Evolutionary conservation across 129 eudicot genomes (phyloP).

Genomic region (Artemisia annua): DNA sequence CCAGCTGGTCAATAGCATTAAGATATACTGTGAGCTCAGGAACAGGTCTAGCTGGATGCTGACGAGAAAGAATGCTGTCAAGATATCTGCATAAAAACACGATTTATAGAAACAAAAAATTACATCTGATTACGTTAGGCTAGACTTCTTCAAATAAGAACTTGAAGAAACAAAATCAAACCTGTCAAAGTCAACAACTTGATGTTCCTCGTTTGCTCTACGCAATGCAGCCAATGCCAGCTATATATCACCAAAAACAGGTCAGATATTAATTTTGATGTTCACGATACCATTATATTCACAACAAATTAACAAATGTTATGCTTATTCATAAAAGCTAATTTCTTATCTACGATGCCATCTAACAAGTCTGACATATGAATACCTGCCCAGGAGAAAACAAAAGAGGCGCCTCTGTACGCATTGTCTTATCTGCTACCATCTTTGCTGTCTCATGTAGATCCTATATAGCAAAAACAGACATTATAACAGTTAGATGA

Average conservation of each 20-base stretch:
- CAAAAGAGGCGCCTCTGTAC: slow-evolving; percentile 86
- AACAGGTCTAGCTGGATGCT: slow-evolving; percentile 51
- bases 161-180: slow-evolving; percentile 14
- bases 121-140: not conserved
- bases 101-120: slow-evolving; percentile 1
- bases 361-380: not conserved
- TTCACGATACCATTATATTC: not conserved
- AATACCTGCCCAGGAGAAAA: slow-evolving; percentile 92
- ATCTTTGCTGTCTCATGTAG: slow-evolving; percentile 62
- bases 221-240: slow-evolving; percentile 92
- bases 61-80: slow-evolving; percentile 57
- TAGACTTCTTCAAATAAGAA: not conserved
- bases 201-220: slow-evolving; percentile 59
- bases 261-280: not conserved
- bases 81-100: slow-evolving; percentile 55
- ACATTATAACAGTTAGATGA: not conserved
- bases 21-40: slow-evolving; percentile 58
- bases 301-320: not conserved
- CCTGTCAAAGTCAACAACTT: slow-evolving; percentile 77
- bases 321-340: not conserved
- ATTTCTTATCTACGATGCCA: not conserved
- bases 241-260: slow-evolving; percentile 38
- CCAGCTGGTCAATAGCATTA: slow-evolving; percentile 71
- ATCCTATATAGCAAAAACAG: slow-evolving; percentile 34
- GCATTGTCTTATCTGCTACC: slow-evolving; percentile 83